Evolutionary conservation across 2,329 filamentous ascomycete species (phyloP).

Genomic region (Calonectria leucothoes): DNA sequence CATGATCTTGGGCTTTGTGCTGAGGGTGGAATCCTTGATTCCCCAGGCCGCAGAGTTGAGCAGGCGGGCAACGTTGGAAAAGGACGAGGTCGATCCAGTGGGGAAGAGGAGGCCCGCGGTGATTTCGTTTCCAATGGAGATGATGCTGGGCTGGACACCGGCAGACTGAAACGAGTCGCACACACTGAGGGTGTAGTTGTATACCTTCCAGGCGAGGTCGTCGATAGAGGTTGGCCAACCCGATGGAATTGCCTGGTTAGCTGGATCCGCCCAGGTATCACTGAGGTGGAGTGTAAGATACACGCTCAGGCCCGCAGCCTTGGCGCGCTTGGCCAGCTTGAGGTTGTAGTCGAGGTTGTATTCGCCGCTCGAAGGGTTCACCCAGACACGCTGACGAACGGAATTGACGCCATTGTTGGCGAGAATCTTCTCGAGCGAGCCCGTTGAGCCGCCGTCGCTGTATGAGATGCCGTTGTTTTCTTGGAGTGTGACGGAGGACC

Average conservation of each 20-base stretch:
- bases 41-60: conserved; percentile 73
- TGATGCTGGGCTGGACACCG: conserved; percentile 67
- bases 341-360: conserved; percentile 80
- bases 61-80: conserved; percentile 71
- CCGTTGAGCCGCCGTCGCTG: conserved; percentile 64
- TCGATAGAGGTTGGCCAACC: conserved; percentile 73
- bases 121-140: conserved; percentile 82
- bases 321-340: conserved; percentile 72
- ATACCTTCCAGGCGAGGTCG: conserved; percentile 69
- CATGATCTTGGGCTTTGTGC: conserved; percentile 74
- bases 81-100: conserved; percentile 62
- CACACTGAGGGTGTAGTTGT: conserved; percentile 75
- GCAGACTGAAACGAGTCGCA: conserved; percentile 69
- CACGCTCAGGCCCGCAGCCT: conserved; percentile 70
- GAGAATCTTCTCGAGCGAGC: conserved; percentile 73
- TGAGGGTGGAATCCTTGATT: conserved; percentile 71
- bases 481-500: conserved; percentile 74
- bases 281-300: conserved; percentile 74
- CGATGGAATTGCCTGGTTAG: conserved; percentile 69
- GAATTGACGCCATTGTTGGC: conserved; percentile 73
- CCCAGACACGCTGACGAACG: conserved; percentile 78
- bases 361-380: conserved; percentile 71
- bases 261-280: conserved; percentile 79
- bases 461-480: conserved; percentile 72
- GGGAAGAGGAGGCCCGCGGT: conserved; percentile 75